These are phyloP conservation scores for Ettlia oleoabundans DNA, from an alignment of 139 green algal genomes.

Conservation along the genomic window DNA sequence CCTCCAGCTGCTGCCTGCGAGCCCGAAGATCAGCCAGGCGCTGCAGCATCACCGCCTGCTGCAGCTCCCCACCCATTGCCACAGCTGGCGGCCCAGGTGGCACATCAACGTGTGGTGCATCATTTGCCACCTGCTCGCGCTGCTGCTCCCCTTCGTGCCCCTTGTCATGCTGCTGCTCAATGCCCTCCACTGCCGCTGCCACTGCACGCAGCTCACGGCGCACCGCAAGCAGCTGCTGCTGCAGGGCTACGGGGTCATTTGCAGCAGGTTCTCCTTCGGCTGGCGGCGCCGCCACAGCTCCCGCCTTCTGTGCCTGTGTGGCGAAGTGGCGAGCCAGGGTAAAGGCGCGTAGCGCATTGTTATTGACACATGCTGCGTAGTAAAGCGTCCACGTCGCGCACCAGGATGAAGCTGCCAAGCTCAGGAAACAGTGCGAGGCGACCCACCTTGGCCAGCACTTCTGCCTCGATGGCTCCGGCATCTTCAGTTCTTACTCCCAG, in stretches of 20 bases:
- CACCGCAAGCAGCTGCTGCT: slow-evolving; percentile 34
- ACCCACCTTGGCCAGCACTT: slow-evolving; percentile 46
- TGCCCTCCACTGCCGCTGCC: slow-evolving; percentile 30
- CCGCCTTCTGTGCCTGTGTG: slow-evolving; percentile 13
- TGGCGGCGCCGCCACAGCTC: slow-evolving; percentile 11
- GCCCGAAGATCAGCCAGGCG: slow-evolving; percentile 44
- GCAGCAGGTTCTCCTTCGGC: neutral
- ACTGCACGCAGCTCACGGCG: slow-evolving; percentile 47
- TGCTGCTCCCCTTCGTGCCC: neutral
- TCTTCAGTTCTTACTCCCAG: slow-evolving; percentile 43
- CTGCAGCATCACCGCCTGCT: slow-evolving; percentile 50
- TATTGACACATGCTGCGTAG: too few relatives aligned
- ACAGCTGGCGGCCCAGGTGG: neutral
- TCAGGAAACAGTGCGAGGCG: neutral
- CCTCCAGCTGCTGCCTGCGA: slow-evolving; percentile 32
- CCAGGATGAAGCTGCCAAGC: neutral
- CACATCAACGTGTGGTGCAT: neutral
- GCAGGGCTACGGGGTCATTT: slow-evolving; percentile 8
- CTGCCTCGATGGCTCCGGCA: slow-evolving; percentile 36
- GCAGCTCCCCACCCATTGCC: slow-evolving; percentile 5
- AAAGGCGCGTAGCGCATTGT: too few relatives aligned
- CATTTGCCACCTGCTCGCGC: neutral
- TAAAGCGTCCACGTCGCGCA: neutral
- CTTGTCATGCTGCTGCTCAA: slow-evolving; percentile 21
- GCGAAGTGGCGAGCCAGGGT: too few relatives aligned